Conservation (phyloP, 805 yeast genomes). For the Kodamaea leandrae region DNA sequence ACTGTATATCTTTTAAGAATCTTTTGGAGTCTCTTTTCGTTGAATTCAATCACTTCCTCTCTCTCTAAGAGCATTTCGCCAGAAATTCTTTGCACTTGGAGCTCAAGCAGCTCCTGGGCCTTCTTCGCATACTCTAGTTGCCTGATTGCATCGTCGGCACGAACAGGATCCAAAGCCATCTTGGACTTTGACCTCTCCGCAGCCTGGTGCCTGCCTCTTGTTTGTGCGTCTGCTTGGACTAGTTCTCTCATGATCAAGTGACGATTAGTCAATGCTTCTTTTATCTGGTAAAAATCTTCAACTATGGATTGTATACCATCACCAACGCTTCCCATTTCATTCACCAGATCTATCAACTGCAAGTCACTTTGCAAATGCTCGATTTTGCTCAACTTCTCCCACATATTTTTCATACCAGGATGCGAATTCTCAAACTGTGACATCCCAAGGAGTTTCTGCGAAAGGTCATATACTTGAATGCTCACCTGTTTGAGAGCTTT, state of each 20-base stretch:
- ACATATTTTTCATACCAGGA: conserved; percentile 71
- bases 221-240: conserved; percentile 69
- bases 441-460: conserved; percentile 39
- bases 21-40: conserved; percentile 54
- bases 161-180: conserved; percentile 76
- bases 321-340: conserved; percentile 70
- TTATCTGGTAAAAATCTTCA: conserved; percentile 79
- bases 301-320: conserved; percentile 67
- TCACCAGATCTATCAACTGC: conserved; percentile 65
- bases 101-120: conserved; percentile 70
- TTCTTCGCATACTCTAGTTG: conserved; percentile 75
- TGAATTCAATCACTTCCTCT: conserved; percentile 52
- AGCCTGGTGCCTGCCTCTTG: conserved; percentile 65
- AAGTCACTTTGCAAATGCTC: conserved; percentile 72
- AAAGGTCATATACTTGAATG: conserved; percentile 47
- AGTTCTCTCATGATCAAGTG: conserved; percentile 91
- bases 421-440: conserved; percentile 47
- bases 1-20: conserved; percentile 60
- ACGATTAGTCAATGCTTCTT: conserved; percentile 90
- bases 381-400: conserved; percentile 74
- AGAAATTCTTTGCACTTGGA: conserved; percentile 77
- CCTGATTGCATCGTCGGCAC: conserved; percentile 85
- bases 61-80: conserved; percentile 81
- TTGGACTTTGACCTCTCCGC: conserved; percentile 71
- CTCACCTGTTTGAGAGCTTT: conserved; percentile 55